Evolutionary conservation across 768 basidiomycete species (phyloP).

Genomic region (Kwoniella heveanensis): DNA sequence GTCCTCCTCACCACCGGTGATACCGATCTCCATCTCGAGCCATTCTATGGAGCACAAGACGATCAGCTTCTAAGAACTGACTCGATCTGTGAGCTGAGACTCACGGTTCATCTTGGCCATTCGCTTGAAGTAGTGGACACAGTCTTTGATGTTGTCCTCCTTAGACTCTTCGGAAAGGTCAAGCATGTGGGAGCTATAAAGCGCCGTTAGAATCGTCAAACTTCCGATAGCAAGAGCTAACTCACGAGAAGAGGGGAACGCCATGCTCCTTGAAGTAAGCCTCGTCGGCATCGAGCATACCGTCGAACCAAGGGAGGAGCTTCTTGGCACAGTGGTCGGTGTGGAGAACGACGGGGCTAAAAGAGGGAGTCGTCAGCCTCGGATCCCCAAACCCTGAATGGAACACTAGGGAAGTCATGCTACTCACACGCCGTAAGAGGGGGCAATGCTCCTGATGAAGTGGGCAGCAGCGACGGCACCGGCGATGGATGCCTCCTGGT

Average conservation of each 20-base stretch:
- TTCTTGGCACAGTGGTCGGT: conserved; percentile 98
- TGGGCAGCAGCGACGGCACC: conserved; percentile 90
- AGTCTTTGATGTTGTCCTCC: conserved; percentile 90
- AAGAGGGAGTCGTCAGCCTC: not conserved
- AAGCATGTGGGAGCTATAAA: conserved; percentile 82
- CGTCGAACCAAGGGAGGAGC: conserved; percentile 98
- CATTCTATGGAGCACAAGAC: conserved; percentile 59
- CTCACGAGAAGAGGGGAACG: conserved; percentile 61
- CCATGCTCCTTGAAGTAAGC: conserved; percentile 86
- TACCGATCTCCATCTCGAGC: conserved; percentile 99
- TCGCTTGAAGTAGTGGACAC: conserved; percentile 91
- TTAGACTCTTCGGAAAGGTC: conserved; percentile 82
- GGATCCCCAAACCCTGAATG: not conserved
- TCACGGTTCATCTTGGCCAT: conserved; percentile 78
- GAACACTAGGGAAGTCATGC: too few species aligned
- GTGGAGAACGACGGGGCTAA: conserved; percentile 92
- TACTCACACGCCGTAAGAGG: conserved; percentile 87
- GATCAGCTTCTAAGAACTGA: conserved; percentile 3
- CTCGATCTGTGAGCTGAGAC: too few species aligned
- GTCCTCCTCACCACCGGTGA: conserved; percentile 99
- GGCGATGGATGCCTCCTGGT: conserved; percentile 91
- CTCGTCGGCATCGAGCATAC: conserved; percentile 94
- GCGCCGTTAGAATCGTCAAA: not conserved
- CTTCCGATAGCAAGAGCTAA: too few species aligned
- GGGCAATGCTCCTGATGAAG: conserved; percentile 84